Conservation (phyloP, 345 rosid genomes). For the Moricandia moricandioides region DNA sequence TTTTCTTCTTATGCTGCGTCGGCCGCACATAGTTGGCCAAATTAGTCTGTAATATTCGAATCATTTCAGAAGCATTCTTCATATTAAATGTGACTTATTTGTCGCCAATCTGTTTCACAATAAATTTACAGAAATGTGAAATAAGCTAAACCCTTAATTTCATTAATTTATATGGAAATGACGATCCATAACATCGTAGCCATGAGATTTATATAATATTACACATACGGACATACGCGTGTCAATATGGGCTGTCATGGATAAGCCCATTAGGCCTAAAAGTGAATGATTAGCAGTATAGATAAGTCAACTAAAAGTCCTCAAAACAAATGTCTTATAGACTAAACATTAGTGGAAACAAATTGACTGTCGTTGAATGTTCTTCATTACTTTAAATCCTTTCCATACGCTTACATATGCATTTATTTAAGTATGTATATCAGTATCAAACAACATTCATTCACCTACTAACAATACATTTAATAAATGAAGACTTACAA, state of each 20-base stretch:
- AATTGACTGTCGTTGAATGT: background rate
- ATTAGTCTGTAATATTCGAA: too few species aligned
- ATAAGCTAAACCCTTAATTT: too few species aligned
- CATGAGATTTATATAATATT: too few species aligned
- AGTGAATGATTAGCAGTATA: background rate
- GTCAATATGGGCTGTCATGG: background rate
- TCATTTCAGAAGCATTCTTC: too few species aligned
- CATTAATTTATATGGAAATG: too few species aligned
- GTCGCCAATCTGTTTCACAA: too few species aligned
- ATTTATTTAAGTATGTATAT: background rate
- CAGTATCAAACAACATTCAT: background rate
- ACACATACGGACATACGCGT: too few species aligned
- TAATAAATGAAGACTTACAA: background rate
- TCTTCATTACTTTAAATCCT: background rate
- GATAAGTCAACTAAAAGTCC: constrained; percentile 14
- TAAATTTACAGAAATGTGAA: too few species aligned
- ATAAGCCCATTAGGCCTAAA: constrained; percentile 1
- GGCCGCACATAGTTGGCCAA: background rate
- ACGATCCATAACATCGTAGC: too few species aligned
- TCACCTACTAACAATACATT: background rate
- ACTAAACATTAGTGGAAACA: background rate
- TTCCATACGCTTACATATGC: background rate
- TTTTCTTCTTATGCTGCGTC: background rate
- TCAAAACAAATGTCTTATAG: background rate
- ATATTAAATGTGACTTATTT: too few species aligned